Conservation (phyloP, 2,329 filamentous ascomycete genomes). For the Colletotrichum neosansevieriae region DNA sequence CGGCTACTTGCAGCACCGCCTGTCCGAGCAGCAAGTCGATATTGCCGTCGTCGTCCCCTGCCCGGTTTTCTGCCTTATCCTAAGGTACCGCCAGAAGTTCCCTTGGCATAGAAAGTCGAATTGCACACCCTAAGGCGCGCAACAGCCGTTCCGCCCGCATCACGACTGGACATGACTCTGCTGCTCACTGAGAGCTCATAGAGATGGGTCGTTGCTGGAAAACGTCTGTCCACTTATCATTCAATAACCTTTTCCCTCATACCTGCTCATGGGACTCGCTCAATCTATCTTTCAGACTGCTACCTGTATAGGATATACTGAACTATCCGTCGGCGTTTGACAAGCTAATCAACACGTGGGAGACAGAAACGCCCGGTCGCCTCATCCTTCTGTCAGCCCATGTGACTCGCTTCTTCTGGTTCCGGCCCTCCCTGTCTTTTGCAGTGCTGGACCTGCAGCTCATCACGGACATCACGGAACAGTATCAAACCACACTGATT, state of each 20-base stretch:
- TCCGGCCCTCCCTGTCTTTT: neutral
- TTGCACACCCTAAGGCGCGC: slow-evolving; percentile 1
- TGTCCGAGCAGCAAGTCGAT: slow-evolving; percentile 21
- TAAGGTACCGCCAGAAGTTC: no score
- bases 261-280: neutral
- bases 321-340: slow-evolving; percentile 9
- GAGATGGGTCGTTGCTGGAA: slow-evolving; percentile 30
- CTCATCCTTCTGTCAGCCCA: slow-evolving; percentile 13
- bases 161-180: slow-evolving; percentile 33
- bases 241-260: slow-evolving; percentile 28
- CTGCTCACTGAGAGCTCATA: slow-evolving; percentile 25
- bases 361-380: slow-evolving; percentile 10
- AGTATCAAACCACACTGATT: slow-evolving; percentile 1
- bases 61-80: neutral
- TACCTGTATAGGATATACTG: slow-evolving; percentile 7
- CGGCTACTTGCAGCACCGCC: slow-evolving; percentile 30
- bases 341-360: slow-evolving; percentile 25
- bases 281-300: slow-evolving; percentile 4
- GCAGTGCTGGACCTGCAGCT: neutral
- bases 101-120: no score
- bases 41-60: neutral
- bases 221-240: slow-evolving; percentile 32
- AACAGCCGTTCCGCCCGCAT: slow-evolving; percentile 26
- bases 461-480: neutral
- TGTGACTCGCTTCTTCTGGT: neutral